phyloP scores from a whole-genome alignment of 2,329 filamentous ascomycete genomes.

The Cladobotryum protrusum region DNA sequence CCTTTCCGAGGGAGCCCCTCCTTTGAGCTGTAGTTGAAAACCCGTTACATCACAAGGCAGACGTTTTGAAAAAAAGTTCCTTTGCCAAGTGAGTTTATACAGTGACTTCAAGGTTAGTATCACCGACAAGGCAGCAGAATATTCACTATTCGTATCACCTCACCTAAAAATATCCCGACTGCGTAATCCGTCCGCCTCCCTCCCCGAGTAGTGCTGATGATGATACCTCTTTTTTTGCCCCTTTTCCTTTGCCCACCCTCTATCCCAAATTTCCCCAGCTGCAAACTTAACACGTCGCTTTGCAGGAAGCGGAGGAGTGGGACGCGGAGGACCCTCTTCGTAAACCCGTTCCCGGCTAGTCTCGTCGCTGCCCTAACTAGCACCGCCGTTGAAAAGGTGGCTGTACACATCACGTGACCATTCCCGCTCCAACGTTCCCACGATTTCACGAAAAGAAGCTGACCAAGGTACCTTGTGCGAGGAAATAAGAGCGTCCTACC shows the following conservation, averaged over 20 bases:
- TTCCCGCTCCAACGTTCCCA: neutral
- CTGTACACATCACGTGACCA: slow-evolving; percentile 1
- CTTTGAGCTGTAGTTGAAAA: neutral
- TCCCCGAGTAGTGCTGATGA: neutral
- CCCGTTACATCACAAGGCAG: neutral
- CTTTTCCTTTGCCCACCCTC: slow-evolving; percentile 4
- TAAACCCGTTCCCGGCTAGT: slow-evolving; percentile 1
- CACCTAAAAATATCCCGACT: slow-evolving; percentile 5
- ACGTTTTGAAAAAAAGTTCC: neutral
- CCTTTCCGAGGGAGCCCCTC: neutral
- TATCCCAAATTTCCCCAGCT: slow-evolving; percentile 10
- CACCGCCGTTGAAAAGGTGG: neutral
- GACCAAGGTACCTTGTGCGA: slow-evolving; percentile 37
- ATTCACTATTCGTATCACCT: neutral
- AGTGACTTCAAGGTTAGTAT: too few relatives aligned
- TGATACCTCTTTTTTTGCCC: slow-evolving; percentile 2
- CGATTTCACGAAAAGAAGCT: neutral
- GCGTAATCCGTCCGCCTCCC: slow-evolving; percentile 3
- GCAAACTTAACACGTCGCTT: slow-evolving; percentile 10
- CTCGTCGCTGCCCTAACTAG: slow-evolving; percentile 6
- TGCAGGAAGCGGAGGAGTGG: slow-evolving; percentile 11
- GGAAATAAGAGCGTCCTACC: slow-evolving; percentile 31
- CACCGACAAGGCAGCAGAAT: slow-evolving; percentile 6
- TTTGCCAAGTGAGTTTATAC: too few relatives aligned
- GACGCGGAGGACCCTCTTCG: slow-evolving; percentile 5